Base-by-base conservation (phyloP, 306 rosid species). In the Sophora flavescens region DNA sequence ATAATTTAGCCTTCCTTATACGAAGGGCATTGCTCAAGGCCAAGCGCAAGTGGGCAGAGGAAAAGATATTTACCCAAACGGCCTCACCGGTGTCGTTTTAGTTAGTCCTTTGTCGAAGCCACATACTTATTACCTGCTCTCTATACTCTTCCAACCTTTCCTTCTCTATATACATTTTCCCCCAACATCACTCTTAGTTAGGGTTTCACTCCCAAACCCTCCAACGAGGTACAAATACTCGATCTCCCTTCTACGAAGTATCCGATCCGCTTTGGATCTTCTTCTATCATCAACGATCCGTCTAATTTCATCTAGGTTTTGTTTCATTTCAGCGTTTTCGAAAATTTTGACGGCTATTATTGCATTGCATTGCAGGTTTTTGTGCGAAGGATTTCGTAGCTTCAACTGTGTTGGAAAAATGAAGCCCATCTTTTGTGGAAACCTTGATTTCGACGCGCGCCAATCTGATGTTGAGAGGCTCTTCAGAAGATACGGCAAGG, bases 401-500 rank as follows among this genome's bases (percentile, higher is more conserved):
- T 78, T 72, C 38, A 74, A 63, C 65, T 57, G 76, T 61, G 36
- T 58, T 42, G 78, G 74, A 84, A 63, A 63, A 50, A 91, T 91
- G 97, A 89, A 15, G 90, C 93, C 95, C 4, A 67, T 91, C 58
- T 91, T 91, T 83, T 88, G 93, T 14, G 97, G 95, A 38, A 89
- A 91, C 60, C 80, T 91, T 73, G 97, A 91, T 82, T 91, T 86
- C 48, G 97, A 91, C 54, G 89, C 97, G 3, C 86, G 93, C 56
- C 97, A 91, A 53, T 85, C 91, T 11, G 93, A 91, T 72, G 82
- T 91, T 4, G 97, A 91, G 80, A 87, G 95, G 61, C 92, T 91
- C 45, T 91, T 91, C 82, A 85, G 79, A 64, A 86, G 86, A 85
- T 91, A 91, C 76, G 97, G 97, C 70, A 91, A 87, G 83, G 92